Conservation (phyloP, 257 asterid species). For the Solanum chaucha region DNA sequence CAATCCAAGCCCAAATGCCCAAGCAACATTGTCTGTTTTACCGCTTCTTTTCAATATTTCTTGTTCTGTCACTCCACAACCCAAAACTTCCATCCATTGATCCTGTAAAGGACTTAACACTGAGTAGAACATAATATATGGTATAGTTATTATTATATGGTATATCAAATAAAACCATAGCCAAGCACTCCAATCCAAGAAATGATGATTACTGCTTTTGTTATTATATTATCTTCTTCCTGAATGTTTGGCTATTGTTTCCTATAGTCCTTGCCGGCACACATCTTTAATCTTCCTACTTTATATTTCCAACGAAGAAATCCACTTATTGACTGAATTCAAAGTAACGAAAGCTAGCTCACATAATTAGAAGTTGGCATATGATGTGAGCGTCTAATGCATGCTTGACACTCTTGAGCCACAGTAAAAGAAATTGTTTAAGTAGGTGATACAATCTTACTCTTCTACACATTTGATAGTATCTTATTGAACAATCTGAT, state of each 20-base stretch:
- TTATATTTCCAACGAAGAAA: neutral
- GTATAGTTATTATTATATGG: constrained; percentile 37
- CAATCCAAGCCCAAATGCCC: constrained; percentile 99
- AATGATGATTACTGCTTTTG: neutral
- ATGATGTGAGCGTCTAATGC: neutral
- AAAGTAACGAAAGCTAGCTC: neutral
- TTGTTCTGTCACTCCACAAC: constrained; percentile 98
- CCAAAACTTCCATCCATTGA: constrained; percentile 93
- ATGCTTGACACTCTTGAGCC: neutral
- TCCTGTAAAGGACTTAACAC: constrained; percentile 36
- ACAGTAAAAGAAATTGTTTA: neutral
- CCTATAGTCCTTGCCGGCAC: neutral
- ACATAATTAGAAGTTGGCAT: neutral
- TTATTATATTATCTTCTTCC: neutral
- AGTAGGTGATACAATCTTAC: neutral
- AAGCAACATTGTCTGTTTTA: constrained; percentile 60
- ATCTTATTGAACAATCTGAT: neutral
- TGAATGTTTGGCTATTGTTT: neutral
- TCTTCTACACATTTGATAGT: neutral
- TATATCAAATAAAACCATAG: constrained; percentile 88
- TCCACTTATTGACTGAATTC: neutral
- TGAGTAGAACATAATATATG: neutral
- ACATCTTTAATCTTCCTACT: neutral
- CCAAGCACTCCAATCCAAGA: constrained; percentile 82
- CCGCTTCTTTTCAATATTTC: constrained; percentile 84